phyloP scores from a whole-genome alignment of 352 stramenopile species.

The Phytopythium oedochilum region DNA sequence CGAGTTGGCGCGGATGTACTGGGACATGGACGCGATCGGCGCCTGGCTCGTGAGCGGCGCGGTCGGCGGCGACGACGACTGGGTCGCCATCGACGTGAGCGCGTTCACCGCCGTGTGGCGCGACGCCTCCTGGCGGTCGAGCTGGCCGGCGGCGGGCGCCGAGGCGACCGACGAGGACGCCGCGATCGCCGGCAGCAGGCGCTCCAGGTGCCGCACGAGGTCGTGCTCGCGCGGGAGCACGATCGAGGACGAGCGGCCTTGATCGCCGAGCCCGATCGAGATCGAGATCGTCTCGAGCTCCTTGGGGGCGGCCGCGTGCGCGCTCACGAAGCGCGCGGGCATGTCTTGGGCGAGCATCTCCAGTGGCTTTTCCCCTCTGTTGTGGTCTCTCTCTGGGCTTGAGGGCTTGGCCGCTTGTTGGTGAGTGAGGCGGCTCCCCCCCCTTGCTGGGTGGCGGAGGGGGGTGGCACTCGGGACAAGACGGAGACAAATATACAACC shows the following conservation, averaged over 20 bases:
- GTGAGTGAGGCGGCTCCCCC: background rate
- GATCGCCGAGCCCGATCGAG: conserved; percentile 31
- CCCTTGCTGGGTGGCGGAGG: background rate
- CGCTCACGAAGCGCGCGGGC: background rate
- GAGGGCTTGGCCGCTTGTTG: background rate
- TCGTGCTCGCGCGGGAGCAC: conserved; percentile 46
- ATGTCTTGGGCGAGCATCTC: conserved; percentile 1
- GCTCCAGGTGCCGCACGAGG: conserved; percentile 44
- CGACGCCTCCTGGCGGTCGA: conserved; percentile 5
- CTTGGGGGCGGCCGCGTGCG: background rate
- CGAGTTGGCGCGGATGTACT: conserved; percentile 23
- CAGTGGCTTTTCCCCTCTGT: too few species aligned
- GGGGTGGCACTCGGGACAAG: background rate
- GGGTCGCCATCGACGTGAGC: conserved; percentile 16
- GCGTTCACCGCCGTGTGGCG: conserved; percentile 17
- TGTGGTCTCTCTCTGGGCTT: too few species aligned
- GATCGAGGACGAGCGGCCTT: conserved; percentile 34
- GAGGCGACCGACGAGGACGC: background rate
- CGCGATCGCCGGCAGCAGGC: conserved; percentile 25
- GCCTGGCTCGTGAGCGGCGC: conserved; percentile 5
- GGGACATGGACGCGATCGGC: conserved; percentile 11
- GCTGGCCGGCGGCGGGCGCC: background rate
- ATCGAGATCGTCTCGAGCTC: conserved; percentile 40
- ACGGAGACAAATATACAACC: background rate
- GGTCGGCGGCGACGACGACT: conserved; percentile 6